These are phyloP conservation scores for Climacium dendroides DNA, from an alignment of 225 moss, liverwort and hornwort genomes.

Conservation along the genomic window DNA sequence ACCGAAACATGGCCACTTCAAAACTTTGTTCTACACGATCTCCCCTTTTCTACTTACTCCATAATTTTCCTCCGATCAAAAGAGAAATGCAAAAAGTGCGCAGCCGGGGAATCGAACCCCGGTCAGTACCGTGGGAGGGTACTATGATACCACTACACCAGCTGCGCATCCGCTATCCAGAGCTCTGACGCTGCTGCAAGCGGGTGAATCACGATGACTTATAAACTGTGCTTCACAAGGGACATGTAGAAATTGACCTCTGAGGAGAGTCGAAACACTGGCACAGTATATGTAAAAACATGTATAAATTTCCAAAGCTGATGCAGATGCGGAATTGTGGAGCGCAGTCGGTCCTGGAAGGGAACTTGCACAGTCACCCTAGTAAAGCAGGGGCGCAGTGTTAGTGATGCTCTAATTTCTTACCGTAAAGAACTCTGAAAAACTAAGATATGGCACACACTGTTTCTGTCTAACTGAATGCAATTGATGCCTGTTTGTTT, in stretches of 20 bases:
- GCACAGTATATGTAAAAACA: too few relatives aligned
- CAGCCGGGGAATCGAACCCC: slow-evolving; percentile 99
- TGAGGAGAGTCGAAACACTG: not conserved
- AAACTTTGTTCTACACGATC: not conserved
- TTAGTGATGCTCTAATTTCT: not conserved
- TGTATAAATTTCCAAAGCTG: not conserved
- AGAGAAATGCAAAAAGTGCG: not conserved
- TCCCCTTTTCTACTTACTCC: not conserved
- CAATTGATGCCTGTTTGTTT: not conserved
- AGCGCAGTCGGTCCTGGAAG: not conserved
- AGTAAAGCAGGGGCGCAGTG: too few relatives aligned
- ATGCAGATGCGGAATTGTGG: not conserved
- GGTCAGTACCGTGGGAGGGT: slow-evolving; percentile 99
- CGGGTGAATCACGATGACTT: accelerated
- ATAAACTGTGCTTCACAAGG: accelerated
- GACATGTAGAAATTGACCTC: too few relatives aligned
- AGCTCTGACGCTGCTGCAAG: accelerated
- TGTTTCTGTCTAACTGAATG: not conserved
- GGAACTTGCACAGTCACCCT: not conserved
- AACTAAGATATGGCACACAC: not conserved
- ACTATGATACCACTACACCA: slow-evolving; percentile 91
- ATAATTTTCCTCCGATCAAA: not conserved
- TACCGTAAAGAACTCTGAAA: not conserved
- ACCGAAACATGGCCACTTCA: too few relatives aligned
- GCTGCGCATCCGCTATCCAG: not conserved